Base-by-base conservation (phyloP, 2,329 filamentous ascomycete species). In the Cercospora janseana region DNA sequence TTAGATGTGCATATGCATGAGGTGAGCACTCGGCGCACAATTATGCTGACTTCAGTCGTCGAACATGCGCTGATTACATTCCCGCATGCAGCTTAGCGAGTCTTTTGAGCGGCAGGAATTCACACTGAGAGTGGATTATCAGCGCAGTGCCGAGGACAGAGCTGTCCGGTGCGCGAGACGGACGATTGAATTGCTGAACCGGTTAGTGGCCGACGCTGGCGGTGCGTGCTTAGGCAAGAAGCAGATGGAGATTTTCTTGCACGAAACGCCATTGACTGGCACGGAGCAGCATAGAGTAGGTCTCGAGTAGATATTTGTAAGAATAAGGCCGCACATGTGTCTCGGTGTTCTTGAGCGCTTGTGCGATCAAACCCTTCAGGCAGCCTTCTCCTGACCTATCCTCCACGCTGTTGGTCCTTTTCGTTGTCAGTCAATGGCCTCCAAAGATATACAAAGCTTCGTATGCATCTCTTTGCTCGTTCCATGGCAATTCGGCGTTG, bases 101-200 rank as follows among this genome's bases (percentile, higher is more conserved):
- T 42, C 18, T 8, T 32, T 54, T 7, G 42, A 43, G 26, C 23
- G 48, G 15, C 20, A 31, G 2, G 34, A 45, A 4, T 58, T 56
- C 35, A 43, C 51, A 6, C 9, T 56, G 18, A 50, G 48, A 27
- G 28, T 56, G 13, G 53, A 58, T 6, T 54, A 23, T 28, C 46
- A 34, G 15, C 35, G 23, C 20, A 46, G 52, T 32, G 51, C 46
- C 12, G 35, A 35, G 41, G 31, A 26, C 10, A 34, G 31, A 9
- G 53, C 53, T 4, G 7, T 40, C 2, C 18, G n/a, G 4, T 51
- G 42, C 18, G 53, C 35, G 4, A 6, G 23, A 23, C 32, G 29
- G 12, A 37, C 32, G 2, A 32, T 43, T 12, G 37, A 34, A 4
- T 21, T 45, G n/a, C 16, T 58, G 21, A 31, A 46, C 18, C 32